A percentile compares a stretch with the other conserved stretches of the same genome.
These are phyloP conservation scores for Microcyclospora tardicrescens DNA, from an alignment of 2,329 filamentous ascomycete species.

Conservation along the genomic window DNA sequence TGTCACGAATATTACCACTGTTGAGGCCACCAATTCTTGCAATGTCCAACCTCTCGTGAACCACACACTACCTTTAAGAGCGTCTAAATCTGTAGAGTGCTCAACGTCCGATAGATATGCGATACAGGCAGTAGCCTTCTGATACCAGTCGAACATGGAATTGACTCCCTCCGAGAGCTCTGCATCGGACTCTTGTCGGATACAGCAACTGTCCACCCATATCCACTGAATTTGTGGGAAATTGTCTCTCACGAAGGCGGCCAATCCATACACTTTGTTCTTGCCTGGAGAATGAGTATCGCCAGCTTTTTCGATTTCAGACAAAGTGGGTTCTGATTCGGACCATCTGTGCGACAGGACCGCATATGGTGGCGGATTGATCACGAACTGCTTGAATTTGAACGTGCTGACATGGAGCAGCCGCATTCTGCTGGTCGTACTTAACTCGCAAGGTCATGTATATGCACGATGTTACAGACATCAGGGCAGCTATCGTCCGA, in stretches of 20 bases:
- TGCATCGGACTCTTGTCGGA: slow-evolving; percentile 9
- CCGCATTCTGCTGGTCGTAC: slow-evolving; percentile 2
- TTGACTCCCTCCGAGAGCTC: slow-evolving; percentile 13
- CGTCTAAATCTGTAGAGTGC: background rate
- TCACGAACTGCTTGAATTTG: slow-evolving; percentile 7
- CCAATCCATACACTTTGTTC: slow-evolving; percentile 10
- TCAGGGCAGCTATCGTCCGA: no score
- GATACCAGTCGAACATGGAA: slow-evolving; percentile 9
- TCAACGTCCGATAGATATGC: slow-evolving; percentile 5
- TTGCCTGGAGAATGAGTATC: slow-evolving; percentile 6
- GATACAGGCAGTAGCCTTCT: slow-evolving; percentile 3
- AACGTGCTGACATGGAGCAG: slow-evolving; percentile 8
- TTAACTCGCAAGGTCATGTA: no score
- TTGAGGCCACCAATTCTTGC: slow-evolving; percentile 13
- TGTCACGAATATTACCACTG: slow-evolving; percentile 8
- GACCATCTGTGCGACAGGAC: slow-evolving; percentile 11
- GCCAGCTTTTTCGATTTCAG: slow-evolving; percentile 4
- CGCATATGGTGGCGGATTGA: slow-evolving; percentile 7
- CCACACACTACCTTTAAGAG: slow-evolving; percentile 9
- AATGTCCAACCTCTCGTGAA: slow-evolving; percentile 14
- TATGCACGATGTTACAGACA: no score
- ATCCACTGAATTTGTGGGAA: slow-evolving; percentile 8
- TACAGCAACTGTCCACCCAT: slow-evolving; percentile 16
- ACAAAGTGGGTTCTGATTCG: slow-evolving; percentile 4
- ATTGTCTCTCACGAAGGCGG: slow-evolving; percentile 5